These are phyloP conservation scores for Gossypium sturtianum DNA, from an alignment of 345 rosid species.

Conservation along the genomic window DNA sequence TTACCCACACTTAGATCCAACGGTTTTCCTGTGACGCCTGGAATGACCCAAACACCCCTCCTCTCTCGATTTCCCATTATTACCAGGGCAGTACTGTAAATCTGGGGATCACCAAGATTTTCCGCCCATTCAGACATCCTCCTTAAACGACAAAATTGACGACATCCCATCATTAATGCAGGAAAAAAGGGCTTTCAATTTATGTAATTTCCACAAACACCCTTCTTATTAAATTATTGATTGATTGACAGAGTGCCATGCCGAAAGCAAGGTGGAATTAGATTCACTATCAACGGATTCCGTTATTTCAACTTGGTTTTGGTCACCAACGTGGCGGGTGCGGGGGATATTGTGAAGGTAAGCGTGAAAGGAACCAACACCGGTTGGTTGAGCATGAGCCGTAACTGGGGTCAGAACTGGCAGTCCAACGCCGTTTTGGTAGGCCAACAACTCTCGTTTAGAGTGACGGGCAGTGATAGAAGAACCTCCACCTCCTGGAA, in stretches of 20 bases:
- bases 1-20: neutral
- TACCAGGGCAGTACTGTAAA: neutral
- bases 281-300: neutral
- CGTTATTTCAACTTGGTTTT: constrained; percentile 3
- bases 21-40: neutral
- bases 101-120: neutral
- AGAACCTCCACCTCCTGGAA: neutral
- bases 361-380: neutral
- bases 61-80: neutral
- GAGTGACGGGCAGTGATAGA: neutral
- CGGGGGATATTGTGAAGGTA: neutral
- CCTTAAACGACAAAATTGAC: constrained; percentile 17
- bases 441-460: neutral
- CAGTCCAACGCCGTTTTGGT: neutral
- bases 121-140: constrained; percentile 17
- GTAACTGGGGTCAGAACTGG: constrained; percentile 3
- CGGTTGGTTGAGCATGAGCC: neutral
- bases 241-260: neutral
- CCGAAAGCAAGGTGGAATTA: neutral
- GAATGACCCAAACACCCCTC: constrained; percentile 10
- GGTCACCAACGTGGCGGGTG: constrained; percentile 1
- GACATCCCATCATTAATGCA: constrained; percentile 12
- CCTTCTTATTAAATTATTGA: neutral
- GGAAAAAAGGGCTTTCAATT: neutral
- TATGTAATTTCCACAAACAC: neutral